Conservation (phyloP, 2,329 filamentous ascomycete genomes). For the Ceratocystis variospora region DNA sequence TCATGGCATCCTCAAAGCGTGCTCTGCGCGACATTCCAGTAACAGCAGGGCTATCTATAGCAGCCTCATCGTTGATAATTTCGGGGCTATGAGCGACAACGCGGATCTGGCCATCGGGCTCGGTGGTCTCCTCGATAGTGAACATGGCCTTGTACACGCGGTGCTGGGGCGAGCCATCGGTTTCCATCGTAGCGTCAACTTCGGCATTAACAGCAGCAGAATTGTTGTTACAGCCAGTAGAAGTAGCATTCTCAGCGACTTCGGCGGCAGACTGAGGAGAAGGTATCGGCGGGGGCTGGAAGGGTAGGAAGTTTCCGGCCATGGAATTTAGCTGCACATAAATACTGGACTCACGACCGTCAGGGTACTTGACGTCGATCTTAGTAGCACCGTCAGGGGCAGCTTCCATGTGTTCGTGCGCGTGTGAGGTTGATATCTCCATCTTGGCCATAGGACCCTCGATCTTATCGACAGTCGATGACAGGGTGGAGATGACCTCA, state of each 20-base stretch:
- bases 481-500: conserved; percentile 55
- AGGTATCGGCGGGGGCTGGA: conserved; percentile 72
- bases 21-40: conserved; percentile 34
- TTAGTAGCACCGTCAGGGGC: conserved; percentile 36
- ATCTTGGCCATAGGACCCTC: conserved; percentile 44
- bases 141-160: conserved; percentile 51
- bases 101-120: conserved; percentile 44
- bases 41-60: conserved; percentile 38
- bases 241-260: conserved; percentile 24
- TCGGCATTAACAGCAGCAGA: conserved; percentile 24
- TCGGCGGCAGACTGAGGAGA: conserved; percentile 37
- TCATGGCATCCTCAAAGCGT: conserved; percentile 41
- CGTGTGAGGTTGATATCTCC: conserved; percentile 28
- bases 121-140: conserved; percentile 52
- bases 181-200: conserved; percentile 21
- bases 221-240: conserved; percentile 24
- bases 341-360: conserved; percentile 43
- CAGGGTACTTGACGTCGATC: conserved; percentile 41
- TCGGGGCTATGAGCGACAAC: conserved; percentile 48
- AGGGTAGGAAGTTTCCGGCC: conserved; percentile 60
- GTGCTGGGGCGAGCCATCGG: conserved; percentile 32
- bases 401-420: conserved; percentile 29
- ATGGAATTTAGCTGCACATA: conserved; percentile 55
- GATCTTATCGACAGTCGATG: conserved; percentile 43
- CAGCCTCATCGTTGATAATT: conserved; percentile 37